Base-by-base conservation (phyloP, 2,329 filamentous ascomycete genomes). In the Penicillium sp. region DNA sequence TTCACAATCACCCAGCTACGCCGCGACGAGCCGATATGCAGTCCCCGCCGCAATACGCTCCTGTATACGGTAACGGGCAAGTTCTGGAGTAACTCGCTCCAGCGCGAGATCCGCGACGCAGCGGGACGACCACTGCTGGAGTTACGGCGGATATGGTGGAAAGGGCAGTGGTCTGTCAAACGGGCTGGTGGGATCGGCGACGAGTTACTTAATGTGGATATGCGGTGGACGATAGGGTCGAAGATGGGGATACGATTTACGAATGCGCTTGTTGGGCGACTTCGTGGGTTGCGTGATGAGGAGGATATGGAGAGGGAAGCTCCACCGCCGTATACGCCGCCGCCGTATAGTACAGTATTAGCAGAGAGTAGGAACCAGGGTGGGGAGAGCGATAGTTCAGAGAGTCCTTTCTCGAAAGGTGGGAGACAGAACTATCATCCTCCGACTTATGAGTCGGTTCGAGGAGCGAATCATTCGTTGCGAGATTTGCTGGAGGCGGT, bases 401-500 rank as follows among this genome's bases (percentile, higher is more conserved):
- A 39, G 3, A 39, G 8, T 18, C 23, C 8, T 18, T 3, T 10
- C 15, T 27, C 31, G 13, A 48, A 20, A 2, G 42, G 29, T 10
- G 37, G 29, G 18, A 29, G 28, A n/a, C 23, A 47, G 43, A 9
- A 40, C 39, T 13, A 27, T 6, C 13, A 40, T 3, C 43, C 53
- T 9, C 58, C 58, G 1, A 55, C 58, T 2, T 61, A 61, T 23
- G 58, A 49, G 3, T 57, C 56, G 0, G 54, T 58, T 6, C 56
- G 57, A 6, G 44, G 48, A 12, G 50, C 51, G 9, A 50, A 39
- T n/a, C 53, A 55, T 37, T 47, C 52, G 1, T 6, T 61, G 13
- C 54, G 54, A 3, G 59, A 61, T 38, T 31, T 61, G 3, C 53
- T 61, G 0, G 59, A 61, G 23, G 59, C 59, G 1, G 49, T 61